phyloP scores from a whole-genome alignment of 2,329 filamentous ascomycete species.

The Xylaria digitata region DNA sequence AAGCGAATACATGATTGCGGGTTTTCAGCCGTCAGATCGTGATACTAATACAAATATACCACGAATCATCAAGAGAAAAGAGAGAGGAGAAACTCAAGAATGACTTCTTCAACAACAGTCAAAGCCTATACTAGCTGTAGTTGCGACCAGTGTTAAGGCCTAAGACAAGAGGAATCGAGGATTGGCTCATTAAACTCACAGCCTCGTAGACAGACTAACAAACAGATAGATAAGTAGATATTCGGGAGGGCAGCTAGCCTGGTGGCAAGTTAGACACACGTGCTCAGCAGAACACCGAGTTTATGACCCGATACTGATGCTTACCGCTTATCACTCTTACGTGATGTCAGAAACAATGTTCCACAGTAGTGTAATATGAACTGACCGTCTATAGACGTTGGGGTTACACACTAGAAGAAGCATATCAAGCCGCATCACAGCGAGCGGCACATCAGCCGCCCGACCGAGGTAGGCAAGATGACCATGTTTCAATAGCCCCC shows the following conservation, averaged over 20 bases:
- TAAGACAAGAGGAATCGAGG: neutral
- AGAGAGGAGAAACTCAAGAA: neutral
- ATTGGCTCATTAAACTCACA: neutral
- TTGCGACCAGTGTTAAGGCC: neutral
- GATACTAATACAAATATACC: neutral
- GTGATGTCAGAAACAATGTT: slow-evolving; percentile 8
- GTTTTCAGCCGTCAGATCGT: neutral
- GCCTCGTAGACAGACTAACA: neutral
- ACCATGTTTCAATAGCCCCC: neutral
- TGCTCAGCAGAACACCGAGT: neutral
- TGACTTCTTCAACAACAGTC: neutral
- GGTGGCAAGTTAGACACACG: neutral
- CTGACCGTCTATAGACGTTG: neutral
- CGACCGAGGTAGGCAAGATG: neutral
- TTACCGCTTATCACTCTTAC: slow-evolving; percentile 9
- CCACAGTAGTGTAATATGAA: neutral
- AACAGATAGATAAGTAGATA: neutral
- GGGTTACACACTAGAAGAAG: slow-evolving; percentile 1
- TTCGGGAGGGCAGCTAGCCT: neutral
- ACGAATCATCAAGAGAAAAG: neutral
- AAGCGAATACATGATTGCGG: neutral
- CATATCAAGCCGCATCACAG: slow-evolving; percentile 1
- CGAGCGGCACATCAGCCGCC: neutral
- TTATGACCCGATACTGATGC: neutral
- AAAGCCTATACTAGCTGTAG: too few relatives aligned